Conservation (phyloP, 2,329 filamentous ascomycete genomes). For the Orbilia javanica region DNA sequence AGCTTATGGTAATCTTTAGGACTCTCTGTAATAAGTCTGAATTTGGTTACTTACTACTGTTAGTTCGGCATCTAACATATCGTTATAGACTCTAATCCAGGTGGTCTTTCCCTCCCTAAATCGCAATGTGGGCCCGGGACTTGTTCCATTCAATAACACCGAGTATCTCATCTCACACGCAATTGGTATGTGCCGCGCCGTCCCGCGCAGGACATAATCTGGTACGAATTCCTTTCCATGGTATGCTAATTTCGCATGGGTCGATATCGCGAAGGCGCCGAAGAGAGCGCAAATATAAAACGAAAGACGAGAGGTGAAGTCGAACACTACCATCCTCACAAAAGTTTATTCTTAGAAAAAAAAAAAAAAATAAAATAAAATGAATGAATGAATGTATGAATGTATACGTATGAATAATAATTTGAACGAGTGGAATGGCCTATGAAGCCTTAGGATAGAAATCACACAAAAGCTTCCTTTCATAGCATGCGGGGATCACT, state of each 20-base stretch:
- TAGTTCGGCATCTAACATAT: constrained; percentile 70
- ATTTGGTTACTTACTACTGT: constrained; percentile 68
- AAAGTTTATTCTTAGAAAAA: no score
- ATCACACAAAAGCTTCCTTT: background rate
- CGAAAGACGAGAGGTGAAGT: constrained; percentile 26
- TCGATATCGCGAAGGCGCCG: constrained; percentile 19
- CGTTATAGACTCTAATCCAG: constrained; percentile 74
- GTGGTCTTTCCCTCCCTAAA: constrained; percentile 67
- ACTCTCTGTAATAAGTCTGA: background rate
- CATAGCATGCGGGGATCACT: background rate
- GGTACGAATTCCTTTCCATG: constrained; percentile 65
- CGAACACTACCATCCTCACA: background rate
- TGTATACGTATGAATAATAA: background rate
- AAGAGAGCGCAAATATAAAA: constrained; percentile 37
- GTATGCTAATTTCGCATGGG: constrained; percentile 38
- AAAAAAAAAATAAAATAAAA: background rate
- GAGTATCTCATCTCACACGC: constrained; percentile 68
- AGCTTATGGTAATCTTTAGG: background rate
- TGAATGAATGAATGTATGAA: background rate
- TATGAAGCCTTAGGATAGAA: constrained; percentile 5
- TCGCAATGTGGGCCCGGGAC: constrained; percentile 69
- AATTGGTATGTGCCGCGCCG: constrained; percentile 66
- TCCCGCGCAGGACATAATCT: constrained; percentile 68
- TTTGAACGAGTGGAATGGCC: constrained; percentile 2
- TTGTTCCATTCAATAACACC: constrained; percentile 70